These are phyloP conservation scores for Conidiobolus incongruus DNA, from an alignment of 371 early-diverging fungal species.

Conservation along the genomic window DNA sequence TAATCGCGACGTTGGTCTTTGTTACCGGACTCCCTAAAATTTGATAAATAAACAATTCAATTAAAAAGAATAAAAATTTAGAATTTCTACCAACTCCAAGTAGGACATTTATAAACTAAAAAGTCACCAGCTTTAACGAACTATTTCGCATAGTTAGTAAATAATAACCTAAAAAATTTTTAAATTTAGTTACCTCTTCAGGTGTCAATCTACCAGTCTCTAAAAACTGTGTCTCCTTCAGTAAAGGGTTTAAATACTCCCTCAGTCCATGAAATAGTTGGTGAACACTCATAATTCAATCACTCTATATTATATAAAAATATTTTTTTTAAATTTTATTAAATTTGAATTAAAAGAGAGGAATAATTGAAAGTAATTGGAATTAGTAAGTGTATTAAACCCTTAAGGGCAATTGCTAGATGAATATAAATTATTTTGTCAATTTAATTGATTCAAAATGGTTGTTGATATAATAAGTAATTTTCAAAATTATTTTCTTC, in stretches of 20 bases:
- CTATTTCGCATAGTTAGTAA: no score
- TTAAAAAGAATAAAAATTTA: not conserved
- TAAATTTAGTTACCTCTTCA: constrained; percentile 46
- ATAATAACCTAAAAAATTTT: constrained; percentile 1
- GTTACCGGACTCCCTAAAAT: constrained; percentile 54
- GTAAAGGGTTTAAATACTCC: constrained; percentile 83
- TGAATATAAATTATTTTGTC: no score
- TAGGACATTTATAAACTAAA: constrained; percentile 90
- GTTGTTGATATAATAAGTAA: no score
- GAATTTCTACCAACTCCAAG: constrained; percentile 86
- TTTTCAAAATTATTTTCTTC: no score
- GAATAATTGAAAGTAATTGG: no score
- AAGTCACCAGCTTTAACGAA: constrained; percentile 94
- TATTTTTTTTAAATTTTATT: no score
- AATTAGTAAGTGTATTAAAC: no score
- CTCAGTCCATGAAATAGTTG: constrained; percentile 47
- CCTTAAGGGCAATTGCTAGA: no score
- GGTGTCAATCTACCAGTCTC: constrained; percentile 87
- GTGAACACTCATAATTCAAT: constrained; percentile 16
- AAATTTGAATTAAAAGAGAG: no score
- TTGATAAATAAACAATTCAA: not conserved
- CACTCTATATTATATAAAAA: no score
- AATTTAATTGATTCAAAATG: no score
- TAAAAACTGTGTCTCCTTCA: constrained; percentile 83
- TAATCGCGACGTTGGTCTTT: constrained; percentile 67